Base-by-base conservation (phyloP, 305 asterid genomes). In the Solanum aculeatissimum region DNA sequence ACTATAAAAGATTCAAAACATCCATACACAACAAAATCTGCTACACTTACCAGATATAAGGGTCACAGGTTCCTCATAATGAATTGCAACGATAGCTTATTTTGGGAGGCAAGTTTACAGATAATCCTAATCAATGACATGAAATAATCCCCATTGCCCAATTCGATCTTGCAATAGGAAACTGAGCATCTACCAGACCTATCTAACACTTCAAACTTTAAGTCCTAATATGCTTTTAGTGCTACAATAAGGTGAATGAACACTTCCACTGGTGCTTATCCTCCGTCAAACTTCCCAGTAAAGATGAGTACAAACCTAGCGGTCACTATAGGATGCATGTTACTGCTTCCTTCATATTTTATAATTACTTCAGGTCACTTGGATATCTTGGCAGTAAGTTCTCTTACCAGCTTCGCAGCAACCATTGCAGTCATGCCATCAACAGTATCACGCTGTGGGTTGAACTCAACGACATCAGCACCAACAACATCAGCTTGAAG, bases 351-450 rank as follows among this genome's bases (percentile, higher is more conserved):
- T 77, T 51, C 2, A 4, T 77, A 51, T 49, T 4, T 9, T 9
- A 19, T n/a, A 23, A 27, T 42, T 15, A 32, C 27, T 16, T 60
- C 35, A 25, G 77, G 27, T 94, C 91, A 97, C 82, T 92, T 94
- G n/a, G 99, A 97, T 86, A 97, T 97, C 97, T 91, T 97, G 45
- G 98, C 99, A 19, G 98, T 87, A 65, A 95, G 87, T 89, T 95
- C 98, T 88, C 98, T 88, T 35, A 95, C 99, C 23, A 97, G 91
- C 87, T 97, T 97, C 29, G 96, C 98, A 84, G 98, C 98, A 85
- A 95, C 98, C 99, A 97, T 97, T 43, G 93, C 99, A n/a, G 99
- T 97, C 99, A 97, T 95, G 74, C 98, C 98, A 88, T 95, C 98
- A 80, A 94, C 98, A n/a, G 98, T 97, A 89, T 97, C 99, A 4